A percentile compares a stretch with the other conserved stretches of the same genome.
phyloP scores from a whole-genome alignment of 176 grass and related monocot genomes.

The Bothriochloa decipiens region DNA sequence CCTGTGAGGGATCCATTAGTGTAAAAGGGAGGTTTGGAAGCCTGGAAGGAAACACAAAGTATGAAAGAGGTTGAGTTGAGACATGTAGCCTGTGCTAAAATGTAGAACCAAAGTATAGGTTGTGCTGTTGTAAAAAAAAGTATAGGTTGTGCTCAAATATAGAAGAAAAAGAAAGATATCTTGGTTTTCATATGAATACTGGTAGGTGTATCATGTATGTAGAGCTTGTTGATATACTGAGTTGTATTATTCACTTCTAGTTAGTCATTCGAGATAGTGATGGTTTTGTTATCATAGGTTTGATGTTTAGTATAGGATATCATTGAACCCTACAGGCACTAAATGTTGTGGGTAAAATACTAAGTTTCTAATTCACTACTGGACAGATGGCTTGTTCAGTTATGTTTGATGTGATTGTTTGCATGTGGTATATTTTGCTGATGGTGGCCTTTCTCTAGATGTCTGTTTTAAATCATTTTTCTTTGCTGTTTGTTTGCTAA shows the following conservation, averaged over 20 bases:
- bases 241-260: neutral
- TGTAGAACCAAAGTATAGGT: neutral
- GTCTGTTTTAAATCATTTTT: constrained; percentile 44
- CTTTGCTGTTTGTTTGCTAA: constrained; percentile 69
- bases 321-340: constrained; percentile 5
- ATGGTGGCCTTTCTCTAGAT: neutral
- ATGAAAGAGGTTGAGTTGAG: too few relatives aligned
- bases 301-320: constrained; percentile 16
- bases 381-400: neutral
- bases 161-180: neutral
- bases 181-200: constrained; percentile 24
- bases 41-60: too few relatives aligned
- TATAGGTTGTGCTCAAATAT: neutral
- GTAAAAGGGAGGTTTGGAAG: neutral
- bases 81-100: too few relatives aligned
- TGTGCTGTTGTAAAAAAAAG: too few relatives aligned
- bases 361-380: constrained; percentile 12
- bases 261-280: constrained; percentile 7
- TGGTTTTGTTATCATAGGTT: constrained; percentile 22
- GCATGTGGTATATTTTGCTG: constrained; percentile 33
- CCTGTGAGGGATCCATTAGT: neutral
- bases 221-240: constrained; percentile 29
- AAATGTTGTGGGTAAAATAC: neutral
- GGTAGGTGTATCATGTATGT: neutral
- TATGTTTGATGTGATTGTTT: constrained; percentile 23